phyloP scores from a whole-genome alignment of 2,329 filamentous ascomycete species.

The Elsinoe fawcettii region DNA sequence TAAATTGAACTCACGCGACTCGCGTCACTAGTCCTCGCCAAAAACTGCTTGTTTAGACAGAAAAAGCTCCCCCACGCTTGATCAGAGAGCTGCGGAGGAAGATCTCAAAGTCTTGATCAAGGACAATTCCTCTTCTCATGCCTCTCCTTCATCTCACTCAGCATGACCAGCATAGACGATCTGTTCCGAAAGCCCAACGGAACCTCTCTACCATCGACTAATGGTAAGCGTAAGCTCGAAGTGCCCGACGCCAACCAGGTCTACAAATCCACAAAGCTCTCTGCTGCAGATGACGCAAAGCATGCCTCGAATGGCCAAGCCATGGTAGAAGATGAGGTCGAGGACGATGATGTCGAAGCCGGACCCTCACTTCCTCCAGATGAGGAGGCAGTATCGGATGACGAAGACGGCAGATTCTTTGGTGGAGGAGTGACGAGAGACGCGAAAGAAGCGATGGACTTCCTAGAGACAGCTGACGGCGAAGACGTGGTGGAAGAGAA shows the following conservation, averaged over 20 bases:
- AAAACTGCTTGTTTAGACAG: neutral
- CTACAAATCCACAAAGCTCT: constrained; percentile 54
- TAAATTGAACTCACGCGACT: neutral
- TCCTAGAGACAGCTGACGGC: constrained; percentile 60
- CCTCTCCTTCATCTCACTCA: constrained; percentile 22
- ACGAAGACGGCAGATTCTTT: constrained; percentile 93
- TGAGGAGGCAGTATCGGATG: constrained; percentile 53
- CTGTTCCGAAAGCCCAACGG: constrained; percentile 52
- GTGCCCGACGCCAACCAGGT: constrained; percentile 47
- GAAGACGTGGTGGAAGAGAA: constrained; percentile 56
- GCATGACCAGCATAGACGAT: constrained; percentile 53
- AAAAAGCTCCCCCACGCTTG: constrained; percentile 11
- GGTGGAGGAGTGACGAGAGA: constrained; percentile 78
- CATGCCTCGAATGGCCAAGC: constrained; percentile 20
- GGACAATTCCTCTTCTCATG: neutral
- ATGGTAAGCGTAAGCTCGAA: constrained; percentile 52
- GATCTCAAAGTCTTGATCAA: neutral
- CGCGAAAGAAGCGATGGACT: constrained; percentile 79
- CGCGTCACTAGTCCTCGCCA: neutral
- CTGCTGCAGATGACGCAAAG: constrained; percentile 43
- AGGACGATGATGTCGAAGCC: constrained; percentile 29
- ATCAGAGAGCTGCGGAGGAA: neutral
- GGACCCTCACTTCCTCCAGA: constrained; percentile 26
- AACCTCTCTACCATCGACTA: constrained; percentile 25
- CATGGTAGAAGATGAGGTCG: constrained; percentile 41